Conservation (phyloP, 2,329 filamentous ascomycete species). For the Nigrospora osmanthi region DNA sequence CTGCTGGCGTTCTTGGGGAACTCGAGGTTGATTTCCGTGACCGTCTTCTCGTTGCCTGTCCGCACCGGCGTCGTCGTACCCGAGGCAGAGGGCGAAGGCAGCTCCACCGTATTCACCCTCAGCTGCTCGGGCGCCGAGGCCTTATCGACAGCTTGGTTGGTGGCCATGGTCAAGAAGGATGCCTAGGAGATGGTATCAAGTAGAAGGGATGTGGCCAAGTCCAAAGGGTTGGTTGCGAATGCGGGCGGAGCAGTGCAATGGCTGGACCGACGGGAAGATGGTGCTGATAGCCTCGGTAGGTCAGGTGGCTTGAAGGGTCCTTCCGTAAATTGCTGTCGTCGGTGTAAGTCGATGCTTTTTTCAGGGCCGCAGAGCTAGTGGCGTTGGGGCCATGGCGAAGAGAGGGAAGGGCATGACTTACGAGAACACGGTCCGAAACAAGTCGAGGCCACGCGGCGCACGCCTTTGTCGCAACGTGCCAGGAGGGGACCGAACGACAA, state of each 20-base stretch:
- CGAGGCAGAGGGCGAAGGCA: conserved; percentile 11
- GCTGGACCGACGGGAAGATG: no score
- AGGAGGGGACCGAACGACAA: not conserved
- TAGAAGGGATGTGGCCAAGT: no score
- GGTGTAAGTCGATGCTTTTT: no score
- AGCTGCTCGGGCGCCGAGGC: not conserved
- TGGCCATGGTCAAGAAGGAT: conserved; percentile 2
- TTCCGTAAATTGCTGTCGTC: no score
- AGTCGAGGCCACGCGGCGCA: not conserved
- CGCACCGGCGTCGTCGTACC: conserved; percentile 2
- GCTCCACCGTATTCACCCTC: conserved; percentile 8
- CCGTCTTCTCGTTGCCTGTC: conserved; percentile 7
- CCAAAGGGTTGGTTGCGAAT: no score
- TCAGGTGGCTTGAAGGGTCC: no score
- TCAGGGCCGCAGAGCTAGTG: no score
- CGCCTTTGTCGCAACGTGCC: not conserved
- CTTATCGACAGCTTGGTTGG: not conserved
- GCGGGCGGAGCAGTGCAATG: no score
- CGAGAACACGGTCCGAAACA: not conserved
- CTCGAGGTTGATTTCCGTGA: conserved; percentile 17
- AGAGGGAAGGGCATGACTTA: not conserved
- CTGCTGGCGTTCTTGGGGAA: conserved; percentile 27
- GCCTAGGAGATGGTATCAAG: not conserved
- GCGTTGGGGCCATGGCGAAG: no score
- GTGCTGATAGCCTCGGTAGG: no score